Evolutionary conservation across 23 red algal species (phyloP), one percentile per base, ranked within the genome.

Genomic region (Gracilaria gracilis): DNA sequence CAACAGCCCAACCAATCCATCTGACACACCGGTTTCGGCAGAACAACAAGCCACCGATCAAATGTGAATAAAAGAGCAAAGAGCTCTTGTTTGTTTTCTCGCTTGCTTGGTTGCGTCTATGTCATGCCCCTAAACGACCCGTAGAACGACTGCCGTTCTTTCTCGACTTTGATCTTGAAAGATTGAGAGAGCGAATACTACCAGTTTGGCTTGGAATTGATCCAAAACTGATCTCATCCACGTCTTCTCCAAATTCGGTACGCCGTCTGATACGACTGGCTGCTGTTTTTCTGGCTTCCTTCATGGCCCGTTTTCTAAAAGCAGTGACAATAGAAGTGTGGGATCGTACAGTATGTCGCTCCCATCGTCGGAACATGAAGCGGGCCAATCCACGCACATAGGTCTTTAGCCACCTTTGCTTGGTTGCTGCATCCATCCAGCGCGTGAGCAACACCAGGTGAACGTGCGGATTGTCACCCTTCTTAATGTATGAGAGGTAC

Each of bases 191-290:
- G 6, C 87, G 75, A 16, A 81, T 39, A 48, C 75, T 81, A 20
- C 86, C 51, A 25, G 24, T 38, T 8, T 39, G 53, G 19, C 40
- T 44, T 27, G 73, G 51, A 55, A 55, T 55, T 2, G 51, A 55
- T 55, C 51, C 51, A 67, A 61, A 67, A 23, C 39, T 62, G 14
- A 85, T 47, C 19, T 85, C 82, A 34, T 85, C 82, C 61, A 85
- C 57, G 23, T 85, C 57, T 34, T 87, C 65, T 40, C 83, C 83
- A 73, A 87, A 75, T 49, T 87, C 65, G 31, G 83, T 50, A 19
- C 82, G 57, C 37, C 82, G 58, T 67, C 82, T 65, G 32, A 85
- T 59, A 11, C 61, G 36, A 33, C 36, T 39, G 23, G 84, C 84
- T 17, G 67, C 84, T 5, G 66, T 47, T 59, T 35, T 65, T 44